Evolutionary conservation across 139 green algal genomes (phyloP).

Genomic region (Yamagishiella unicocca): DNA sequence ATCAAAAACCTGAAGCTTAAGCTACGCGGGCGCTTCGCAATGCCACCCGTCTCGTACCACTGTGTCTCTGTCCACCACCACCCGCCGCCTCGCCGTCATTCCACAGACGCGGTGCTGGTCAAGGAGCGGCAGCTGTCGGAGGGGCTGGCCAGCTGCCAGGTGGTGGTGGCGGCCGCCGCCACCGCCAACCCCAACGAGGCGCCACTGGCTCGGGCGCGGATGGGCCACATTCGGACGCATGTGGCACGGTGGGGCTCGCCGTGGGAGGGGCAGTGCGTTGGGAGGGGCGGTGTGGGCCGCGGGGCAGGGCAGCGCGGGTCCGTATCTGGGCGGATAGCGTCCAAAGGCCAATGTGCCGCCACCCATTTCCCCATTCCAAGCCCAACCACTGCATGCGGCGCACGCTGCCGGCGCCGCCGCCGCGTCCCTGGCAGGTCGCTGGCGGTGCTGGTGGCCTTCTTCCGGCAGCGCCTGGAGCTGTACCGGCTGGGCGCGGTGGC

Average conservation of each 20-base stretch:
- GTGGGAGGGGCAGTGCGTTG: too few species aligned
- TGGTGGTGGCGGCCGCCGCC: background rate
- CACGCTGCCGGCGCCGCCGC: too few species aligned
- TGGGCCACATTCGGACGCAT: background rate
- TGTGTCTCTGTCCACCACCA: too few species aligned
- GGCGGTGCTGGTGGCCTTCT: background rate
- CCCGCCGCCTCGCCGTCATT: background rate
- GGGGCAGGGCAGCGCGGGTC: too few species aligned
- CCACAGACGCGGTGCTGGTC: background rate
- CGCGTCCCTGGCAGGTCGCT: background rate
- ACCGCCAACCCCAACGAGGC: background rate
- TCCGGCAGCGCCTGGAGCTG: conserved; percentile 42
- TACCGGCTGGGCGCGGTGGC: conserved; percentile 40
- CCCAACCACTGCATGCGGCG: too few species aligned
- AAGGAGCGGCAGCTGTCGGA: conserved; percentile 38
- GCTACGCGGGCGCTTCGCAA: too few species aligned
- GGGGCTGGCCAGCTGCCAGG: background rate
- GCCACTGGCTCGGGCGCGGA: background rate
- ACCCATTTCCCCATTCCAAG: too few species aligned
- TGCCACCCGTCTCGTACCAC: too few species aligned
- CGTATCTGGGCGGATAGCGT: too few species aligned
- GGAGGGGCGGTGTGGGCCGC: too few species aligned
- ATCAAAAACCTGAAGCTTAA: too few species aligned
- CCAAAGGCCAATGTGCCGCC: too few species aligned
- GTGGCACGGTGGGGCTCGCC: background rate